phyloP scores from a whole-genome alignment of 2,329 filamentous ascomycete species.

The Penicillium frequentans region DNA sequence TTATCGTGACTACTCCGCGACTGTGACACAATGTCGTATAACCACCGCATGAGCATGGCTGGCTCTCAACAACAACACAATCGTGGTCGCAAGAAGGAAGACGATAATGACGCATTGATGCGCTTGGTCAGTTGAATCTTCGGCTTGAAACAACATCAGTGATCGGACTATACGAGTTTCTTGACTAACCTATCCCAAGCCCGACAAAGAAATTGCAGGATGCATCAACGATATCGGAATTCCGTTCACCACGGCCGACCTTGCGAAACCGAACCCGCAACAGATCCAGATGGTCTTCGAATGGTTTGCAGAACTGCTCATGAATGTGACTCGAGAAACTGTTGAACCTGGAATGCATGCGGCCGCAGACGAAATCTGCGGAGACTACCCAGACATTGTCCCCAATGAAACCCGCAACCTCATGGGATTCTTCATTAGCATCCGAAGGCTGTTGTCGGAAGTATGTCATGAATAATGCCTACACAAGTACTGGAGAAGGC shows the following conservation, averaged over 20 bases:
- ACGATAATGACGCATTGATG: conserved; percentile 59
- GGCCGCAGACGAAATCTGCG: conserved; percentile 82
- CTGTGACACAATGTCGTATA: conserved; percentile 48
- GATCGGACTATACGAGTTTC: not conserved
- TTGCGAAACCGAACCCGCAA: conserved; percentile 89
- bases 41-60: conserved; percentile 51
- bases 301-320: conserved; percentile 91
- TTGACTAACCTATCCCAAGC: conserved; percentile 41
- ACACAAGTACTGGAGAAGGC: not conserved
- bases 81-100: conserved; percentile 55
- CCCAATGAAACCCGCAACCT: conserved; percentile 87
- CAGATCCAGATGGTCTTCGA: conserved; percentile 98
- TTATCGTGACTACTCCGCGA: conserved; percentile 7
- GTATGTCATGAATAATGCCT: conserved; percentile 29
- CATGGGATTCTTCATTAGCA: conserved; percentile 89
- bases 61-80: conserved; percentile 47
- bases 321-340: conserved; percentile 89
- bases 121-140: conserved; percentile 47
- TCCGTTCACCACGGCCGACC: conserved; percentile 78
- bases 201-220: conserved; percentile 80
- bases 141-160: not conserved
- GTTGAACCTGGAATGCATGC: conserved; percentile 95
- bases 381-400: conserved; percentile 79
- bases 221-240: conserved; percentile 98
- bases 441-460: conserved; percentile 74